Percentiles rank a stretch among this genome's conserved stretches.
Evolutionary conservation across 345 rosid genomes (phyloP).

Genomic region (Isatis tinctoria): DNA sequence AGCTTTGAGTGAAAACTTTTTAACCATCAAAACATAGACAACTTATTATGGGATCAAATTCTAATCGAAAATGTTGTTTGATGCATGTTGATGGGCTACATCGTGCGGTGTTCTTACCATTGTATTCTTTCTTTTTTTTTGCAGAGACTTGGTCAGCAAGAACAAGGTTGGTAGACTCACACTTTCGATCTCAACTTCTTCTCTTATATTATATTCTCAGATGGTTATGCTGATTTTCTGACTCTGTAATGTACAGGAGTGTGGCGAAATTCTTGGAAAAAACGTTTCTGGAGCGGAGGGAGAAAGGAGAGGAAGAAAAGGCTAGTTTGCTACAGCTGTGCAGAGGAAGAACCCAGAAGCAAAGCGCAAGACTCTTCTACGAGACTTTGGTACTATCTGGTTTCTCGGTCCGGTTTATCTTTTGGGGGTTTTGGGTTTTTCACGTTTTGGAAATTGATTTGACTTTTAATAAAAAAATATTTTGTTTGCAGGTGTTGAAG

Average conservation of each 20-base stretch:
- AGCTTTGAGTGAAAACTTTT: not conserved
- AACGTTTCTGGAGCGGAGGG: conserved; percentile 35
- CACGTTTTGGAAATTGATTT: not conserved
- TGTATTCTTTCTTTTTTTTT: conserved; percentile 12
- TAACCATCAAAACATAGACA: not conserved
- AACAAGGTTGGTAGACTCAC: conserved; percentile 36
- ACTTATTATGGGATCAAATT: not conserved
- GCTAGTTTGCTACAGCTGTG: conserved; percentile 47
- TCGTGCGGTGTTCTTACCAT: conserved; percentile 8
- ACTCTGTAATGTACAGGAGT: conserved; percentile 52
- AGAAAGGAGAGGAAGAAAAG: conserved; percentile 43
- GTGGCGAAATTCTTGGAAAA: conserved; percentile 45
- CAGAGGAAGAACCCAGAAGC: conserved; percentile 53
- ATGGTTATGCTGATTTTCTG: conserved; percentile 15
- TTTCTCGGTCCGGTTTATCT: not conserved
- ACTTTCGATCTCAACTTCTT: not conserved
- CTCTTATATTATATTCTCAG: not conserved
- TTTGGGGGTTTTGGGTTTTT: not conserved
- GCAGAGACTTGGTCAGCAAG: conserved; percentile 69
- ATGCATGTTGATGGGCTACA: conserved; percentile 19
- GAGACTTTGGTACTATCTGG: conserved; percentile 64
- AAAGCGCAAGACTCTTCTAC: conserved; percentile 70
- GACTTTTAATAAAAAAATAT: not conserved
- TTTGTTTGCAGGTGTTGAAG: conserved; percentile 59
- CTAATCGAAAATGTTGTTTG: not conserved